These are phyloP conservation scores for Climacium dendroides DNA, from an alignment of 225 moss, liverwort and hornwort genomes.

Conservation along the genomic window DNA sequence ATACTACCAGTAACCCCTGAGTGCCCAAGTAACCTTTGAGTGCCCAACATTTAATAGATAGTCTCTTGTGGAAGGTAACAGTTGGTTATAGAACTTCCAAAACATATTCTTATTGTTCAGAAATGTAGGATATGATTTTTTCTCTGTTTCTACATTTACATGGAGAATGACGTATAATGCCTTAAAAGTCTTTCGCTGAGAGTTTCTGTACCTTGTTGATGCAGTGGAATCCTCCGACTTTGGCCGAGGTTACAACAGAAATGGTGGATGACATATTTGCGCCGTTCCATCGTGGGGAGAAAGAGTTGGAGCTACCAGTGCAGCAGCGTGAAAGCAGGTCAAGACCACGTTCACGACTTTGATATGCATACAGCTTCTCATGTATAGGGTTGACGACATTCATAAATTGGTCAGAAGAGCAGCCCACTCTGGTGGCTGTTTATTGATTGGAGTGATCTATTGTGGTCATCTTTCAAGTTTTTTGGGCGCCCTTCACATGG, in stretches of 20 bases:
- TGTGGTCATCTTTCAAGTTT: not conserved
- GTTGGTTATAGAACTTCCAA: not conserved
- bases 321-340: conserved; percentile 54
- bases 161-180: not conserved
- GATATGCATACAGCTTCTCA: not conserved
- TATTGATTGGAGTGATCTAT: not conserved
- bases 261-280: conserved; percentile 69
- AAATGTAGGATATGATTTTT: not conserved
- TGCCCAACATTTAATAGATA: not conserved
- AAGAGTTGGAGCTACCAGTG: conserved; percentile 56
- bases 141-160: not conserved
- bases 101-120: not conserved
- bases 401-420: not conserved
- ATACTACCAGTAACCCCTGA: not conserved
- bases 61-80: not conserved
- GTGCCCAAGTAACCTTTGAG: not conserved
- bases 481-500: not conserved
- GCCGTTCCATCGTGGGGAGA: conserved; percentile 43
- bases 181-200: not conserved
- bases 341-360: conserved; percentile 29
- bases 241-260: conserved; percentile 59
- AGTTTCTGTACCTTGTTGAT: not conserved
- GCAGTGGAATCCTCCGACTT: conserved; percentile 80
- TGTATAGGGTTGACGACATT: not conserved
- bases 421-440: not conserved